Base-by-base conservation (phyloP, 768 basidiomycete genomes). In the Dacryopinax spathularia region DNA sequence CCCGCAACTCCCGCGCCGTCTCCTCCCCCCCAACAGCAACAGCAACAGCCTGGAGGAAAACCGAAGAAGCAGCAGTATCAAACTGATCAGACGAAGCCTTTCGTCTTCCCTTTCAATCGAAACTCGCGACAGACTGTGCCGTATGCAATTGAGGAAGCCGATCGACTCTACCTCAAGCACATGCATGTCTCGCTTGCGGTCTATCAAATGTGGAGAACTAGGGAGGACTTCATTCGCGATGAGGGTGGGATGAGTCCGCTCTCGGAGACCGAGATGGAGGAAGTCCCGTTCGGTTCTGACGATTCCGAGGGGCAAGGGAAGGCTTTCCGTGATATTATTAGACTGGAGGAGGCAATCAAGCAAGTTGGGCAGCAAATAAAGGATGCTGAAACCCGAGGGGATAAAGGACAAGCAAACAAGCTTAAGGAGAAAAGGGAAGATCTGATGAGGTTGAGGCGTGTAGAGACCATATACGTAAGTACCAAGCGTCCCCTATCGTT, bases 1-100 rank as follows among this genome's bases (percentile, higher is more conserved):
- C 86, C 91, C 1, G 82, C 85, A 13, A 98, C 94, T 2, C 94
- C 94, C 5, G 91, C 92, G 27, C 92, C 94, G 1, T 84, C 91
- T 0, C 93, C 93, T 0, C 89, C 90, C 0, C 79, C 82, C 6
- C 48, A 56, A 20, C 48, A 56, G 29, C 39, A 41, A 41, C 39
- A 41, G 39, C 48, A 59, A 44, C 60, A 61, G 20, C 82, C 84
- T 34, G 25, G 69, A 69, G 89, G 85, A 1, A 97, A 95, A 71
- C 91, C 90, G 10, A 99, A 99, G 78, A 97, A 98, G 73, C 95
- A 95, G 72, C 91, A 95, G 72, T 99, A 91, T 73, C 96, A 98
- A 72, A 99, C 96, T 0, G 96, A 99, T 74, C 96, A 94, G 72
- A 84, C 77, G 48, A 81, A 89, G 13, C 95, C 96, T 1, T 99